A percentile compares a stretch with the other conserved stretches of the same genome.
Evolutionary conservation across 257 asterid species (phyloP).

Genomic region (Linderniella brevidens): DNA sequence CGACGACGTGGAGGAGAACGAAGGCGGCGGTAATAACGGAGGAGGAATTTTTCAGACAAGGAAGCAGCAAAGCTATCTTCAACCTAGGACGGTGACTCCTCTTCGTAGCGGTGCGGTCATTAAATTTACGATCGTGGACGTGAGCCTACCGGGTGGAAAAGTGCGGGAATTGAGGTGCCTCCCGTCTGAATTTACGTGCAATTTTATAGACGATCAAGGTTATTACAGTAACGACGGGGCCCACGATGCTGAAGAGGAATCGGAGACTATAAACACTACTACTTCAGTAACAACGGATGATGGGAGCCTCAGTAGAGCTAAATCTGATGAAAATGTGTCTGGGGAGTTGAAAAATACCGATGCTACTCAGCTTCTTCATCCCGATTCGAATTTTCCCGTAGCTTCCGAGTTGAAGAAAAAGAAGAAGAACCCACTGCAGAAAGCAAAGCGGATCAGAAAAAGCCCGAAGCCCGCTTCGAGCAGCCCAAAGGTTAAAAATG

Average conservation of each 20-base stretch:
- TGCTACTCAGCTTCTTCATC: slow-evolving; percentile 9
- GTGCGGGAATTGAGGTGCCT: slow-evolving; percentile 29
- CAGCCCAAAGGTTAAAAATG: slow-evolving; percentile 18
- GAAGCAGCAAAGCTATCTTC: slow-evolving; percentile 26
- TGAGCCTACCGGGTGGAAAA: slow-evolving; percentile 26
- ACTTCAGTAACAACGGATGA: slow-evolving; percentile 7
- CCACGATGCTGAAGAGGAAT: slow-evolving; percentile 22
- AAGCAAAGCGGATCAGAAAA: slow-evolving; percentile 14
- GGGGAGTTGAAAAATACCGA: slow-evolving; percentile 8
- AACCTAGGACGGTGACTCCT: slow-evolving; percentile 34
- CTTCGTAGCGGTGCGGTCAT: slow-evolving; percentile 13
- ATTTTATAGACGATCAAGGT: slow-evolving; percentile 8
- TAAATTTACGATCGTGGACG: slow-evolving; percentile 37
- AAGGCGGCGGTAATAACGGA: slow-evolving; percentile 10
- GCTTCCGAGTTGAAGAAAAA: slow-evolving; percentile 11
- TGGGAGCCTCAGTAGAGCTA: slow-evolving; percentile 9
- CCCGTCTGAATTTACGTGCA: slow-evolving; percentile 14
- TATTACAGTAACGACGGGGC: slow-evolving; percentile 12
- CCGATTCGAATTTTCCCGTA: slow-evolving; percentile 8
- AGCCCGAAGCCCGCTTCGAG: slow-evolving; percentile 12
- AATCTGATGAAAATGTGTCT: slow-evolving; percentile 15
- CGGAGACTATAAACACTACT: slow-evolving; percentile 13
- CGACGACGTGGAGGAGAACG: slow-evolving; percentile 19
- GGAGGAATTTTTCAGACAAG: slow-evolving; percentile 10
- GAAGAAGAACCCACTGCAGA: slow-evolving; percentile 15